Conservation (phyloP, 2,329 filamentous ascomycete species). For the Talaromyces sp. region DNA sequence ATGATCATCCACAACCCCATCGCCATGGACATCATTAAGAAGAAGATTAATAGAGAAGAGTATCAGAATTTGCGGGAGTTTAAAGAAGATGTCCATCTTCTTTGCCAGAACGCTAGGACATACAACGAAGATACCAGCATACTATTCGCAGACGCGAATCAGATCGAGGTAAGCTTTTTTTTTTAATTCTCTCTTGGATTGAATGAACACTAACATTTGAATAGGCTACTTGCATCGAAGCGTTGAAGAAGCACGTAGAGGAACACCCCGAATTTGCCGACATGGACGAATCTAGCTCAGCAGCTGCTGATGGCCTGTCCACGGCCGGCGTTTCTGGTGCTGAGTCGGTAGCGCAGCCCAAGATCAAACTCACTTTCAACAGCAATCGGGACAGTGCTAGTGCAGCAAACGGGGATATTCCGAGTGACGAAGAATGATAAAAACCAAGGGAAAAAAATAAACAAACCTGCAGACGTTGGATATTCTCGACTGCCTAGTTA, state of each 20-base stretch:
- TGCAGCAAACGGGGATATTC: conserved; percentile 27
- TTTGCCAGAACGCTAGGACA: conserved; percentile 87
- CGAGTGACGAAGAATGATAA: conserved; percentile 28
- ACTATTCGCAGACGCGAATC: conserved; percentile 85
- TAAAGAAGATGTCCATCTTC: conserved; percentile 72
- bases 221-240: conserved; percentile 48
- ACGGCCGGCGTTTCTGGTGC: conserved; percentile 51
- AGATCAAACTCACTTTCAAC: conserved; percentile 62
- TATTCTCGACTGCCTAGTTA: background rate
- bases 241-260: conserved; percentile 52
- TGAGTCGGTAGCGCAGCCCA: conserved; percentile 52
- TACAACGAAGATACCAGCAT: conserved; percentile 96
- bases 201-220: conserved; percentile 9
- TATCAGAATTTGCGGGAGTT: conserved; percentile 79
- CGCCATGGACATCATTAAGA: conserved; percentile 91
- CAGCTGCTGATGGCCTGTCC: conserved; percentile 46
- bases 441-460: background rate
- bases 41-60: conserved; percentile 93
- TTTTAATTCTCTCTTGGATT: background rate
- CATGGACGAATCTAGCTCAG: conserved; percentile 46
- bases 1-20: conserved; percentile 88
- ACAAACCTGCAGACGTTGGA: background rate
- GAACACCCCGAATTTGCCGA: conserved; percentile 54
- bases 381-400: conserved; percentile 32
- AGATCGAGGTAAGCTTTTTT: conserved; percentile 71